Evolutionary conservation across 2,329 filamentous ascomycete species (phyloP), one percentile per base, ranked within the genome.

Genomic region (Hansfordia pulvinata): DNA sequence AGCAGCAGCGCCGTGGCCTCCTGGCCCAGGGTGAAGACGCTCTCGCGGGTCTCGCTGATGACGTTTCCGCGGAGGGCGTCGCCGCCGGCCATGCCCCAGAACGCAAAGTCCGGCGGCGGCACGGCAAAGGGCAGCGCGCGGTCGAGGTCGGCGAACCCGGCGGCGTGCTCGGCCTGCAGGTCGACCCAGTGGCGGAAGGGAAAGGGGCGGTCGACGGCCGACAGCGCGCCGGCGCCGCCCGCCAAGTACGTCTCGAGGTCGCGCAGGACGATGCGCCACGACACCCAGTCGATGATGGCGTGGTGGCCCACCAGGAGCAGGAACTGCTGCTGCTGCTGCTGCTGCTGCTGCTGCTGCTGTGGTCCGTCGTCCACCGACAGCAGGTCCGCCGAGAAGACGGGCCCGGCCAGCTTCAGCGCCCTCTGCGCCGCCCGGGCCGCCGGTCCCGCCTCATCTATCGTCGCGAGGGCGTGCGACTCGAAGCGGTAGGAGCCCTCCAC

Each of bases 11-110:
- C 19, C 7, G 31, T 20, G 8, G 26, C 26, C 17, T 31, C 30
- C 2, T 15, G 30, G 10, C 31, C 29, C 7, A 19, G 18, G 8
- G 35, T 39, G 37, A 19, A 17, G 11, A n/a, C n/a, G n/a, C n/a
- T n/a, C n/a, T n/a, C n/a, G n/a, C n/a, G n/a, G n/a, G 12, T 17
- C 13, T 18, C 11, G 24, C 24, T 14, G 10, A 6, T 26, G 4
- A 16, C 18, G 10, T 26, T 16, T 18, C 16, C 12, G 5, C 13
- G 5, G 5, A 5, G 8, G 4, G 5, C 9, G 12, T 14, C 16
- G 5, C 16, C 12, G 5, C 12, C 16, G 11, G 5, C 5, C 5
- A 23, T 8, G 11, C 10, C 11, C 21, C 21, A 23, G 11, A 14
- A 23, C 5, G n/a, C n/a, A n/a, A n/a, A n/a, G n/a, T 23, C 10